Base-by-base conservation (phyloP, 257 asterid genomes). In the Gardenia jasminoides region DNA sequence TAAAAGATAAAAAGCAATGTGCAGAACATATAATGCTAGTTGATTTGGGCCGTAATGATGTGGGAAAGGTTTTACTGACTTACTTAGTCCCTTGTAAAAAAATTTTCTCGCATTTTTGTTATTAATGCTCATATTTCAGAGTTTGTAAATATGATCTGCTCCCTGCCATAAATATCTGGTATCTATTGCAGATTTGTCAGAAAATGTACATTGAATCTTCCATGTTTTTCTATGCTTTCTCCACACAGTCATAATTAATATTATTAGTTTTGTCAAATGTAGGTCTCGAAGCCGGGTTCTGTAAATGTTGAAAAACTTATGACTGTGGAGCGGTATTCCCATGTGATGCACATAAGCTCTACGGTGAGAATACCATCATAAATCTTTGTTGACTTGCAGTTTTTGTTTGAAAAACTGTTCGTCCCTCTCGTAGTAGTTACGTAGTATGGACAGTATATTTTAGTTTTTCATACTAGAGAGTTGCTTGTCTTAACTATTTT, bases 321-420 rank as follows among this genome's bases (percentile, higher is more conserved):
- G 97, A 87, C 85, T 12, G 79, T 95, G 36, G 97, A 95, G 80
- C 87, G 97, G 79, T 93, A 91, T 76, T 93, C 97, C 62, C 98
- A 95, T 85, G 97, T 92, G 79, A 95, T 93, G 98, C 98, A 95
- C 89, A 90, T 93, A 75, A 94, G 98, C 86, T 94, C 99, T 64
- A 94, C 97, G 70, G 99, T 91, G 88, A 90, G 97, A 81, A 83
- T 75, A 70, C 11, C 20, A 13, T 36, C 43, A 26, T 19, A 31
- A 54, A 22, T 54, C 8, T 33, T 31, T 11, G 62, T 56, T 13
- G 47, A 50, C 36, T 12, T 13, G 4, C 8, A 46, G 36, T 73
- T 46, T 30, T 10, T 62, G n/a, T n/a, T n/a, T n/a, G n/a, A n/a
- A 10, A 31, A 52, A 19, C 50, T 71, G 10, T 46, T 33, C 39